phyloP scores from a whole-genome alignment of 805 yeast species.

The Metschnikowia drakensbergensis region DNA sequence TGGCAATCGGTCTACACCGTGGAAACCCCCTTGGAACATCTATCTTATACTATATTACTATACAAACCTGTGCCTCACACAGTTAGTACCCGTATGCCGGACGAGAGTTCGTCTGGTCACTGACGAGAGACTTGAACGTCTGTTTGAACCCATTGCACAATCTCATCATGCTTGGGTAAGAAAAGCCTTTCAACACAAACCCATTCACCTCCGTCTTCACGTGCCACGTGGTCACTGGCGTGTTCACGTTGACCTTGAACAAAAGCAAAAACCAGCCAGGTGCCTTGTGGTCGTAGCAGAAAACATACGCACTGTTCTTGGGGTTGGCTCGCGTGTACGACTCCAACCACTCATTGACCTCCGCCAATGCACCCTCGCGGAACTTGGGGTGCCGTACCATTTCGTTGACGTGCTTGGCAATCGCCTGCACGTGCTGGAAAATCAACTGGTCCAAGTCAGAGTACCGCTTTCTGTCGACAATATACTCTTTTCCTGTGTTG shows the following conservation, averaged over 20 bases:
- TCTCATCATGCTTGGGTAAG: slow-evolving; percentile 84
- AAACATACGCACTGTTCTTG: slow-evolving; percentile 83
- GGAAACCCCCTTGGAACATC: no score
- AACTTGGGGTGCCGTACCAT: slow-evolving; percentile 86
- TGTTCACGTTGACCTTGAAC: slow-evolving; percentile 73
- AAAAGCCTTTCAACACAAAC: slow-evolving; percentile 69
- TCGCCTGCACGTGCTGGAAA: slow-evolving; percentile 78
- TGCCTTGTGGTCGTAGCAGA: slow-evolving; percentile 81
- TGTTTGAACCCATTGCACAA: slow-evolving; percentile 95
- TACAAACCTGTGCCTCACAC: background rate
- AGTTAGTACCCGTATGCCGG: slow-evolving; percentile 14
- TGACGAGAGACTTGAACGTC: slow-evolving; percentile 36
- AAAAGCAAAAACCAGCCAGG: slow-evolving; percentile 93
- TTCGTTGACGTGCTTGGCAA: slow-evolving; percentile 77
- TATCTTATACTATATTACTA: background rate
- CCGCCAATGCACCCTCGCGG: slow-evolving; percentile 71
- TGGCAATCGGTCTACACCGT: no score
- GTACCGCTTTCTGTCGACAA: slow-evolving; percentile 69
- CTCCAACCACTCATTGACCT: slow-evolving; percentile 81
- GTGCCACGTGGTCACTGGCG: slow-evolving; percentile 78
- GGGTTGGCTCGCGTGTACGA: slow-evolving; percentile 90
- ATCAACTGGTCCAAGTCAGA: slow-evolving; percentile 91
- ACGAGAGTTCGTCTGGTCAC: slow-evolving; percentile 17
- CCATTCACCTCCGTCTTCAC: slow-evolving; percentile 90
- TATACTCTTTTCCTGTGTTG: slow-evolving; percentile 52